Conservation (phyloP, 768 basidiomycete genomes). For the Dendrothele bispora region DNA sequence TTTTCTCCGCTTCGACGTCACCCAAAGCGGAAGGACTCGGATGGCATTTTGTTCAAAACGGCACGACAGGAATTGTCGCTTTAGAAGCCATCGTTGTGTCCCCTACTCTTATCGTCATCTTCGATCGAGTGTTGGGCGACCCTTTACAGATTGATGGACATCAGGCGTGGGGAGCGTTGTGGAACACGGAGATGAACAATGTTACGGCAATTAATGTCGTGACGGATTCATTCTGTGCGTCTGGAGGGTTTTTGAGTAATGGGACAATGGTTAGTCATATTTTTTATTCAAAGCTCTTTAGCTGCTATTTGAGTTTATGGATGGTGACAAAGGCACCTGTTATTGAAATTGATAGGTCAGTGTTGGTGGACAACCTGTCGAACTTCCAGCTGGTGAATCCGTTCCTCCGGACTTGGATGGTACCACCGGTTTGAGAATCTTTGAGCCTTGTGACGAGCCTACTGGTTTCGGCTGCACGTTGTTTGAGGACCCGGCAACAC, state of each 20-base stretch:
- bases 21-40: too few relatives aligned
- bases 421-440: slow-evolving; percentile 21
- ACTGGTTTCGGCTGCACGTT: slow-evolving; percentile 22
- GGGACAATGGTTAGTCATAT: slow-evolving; percentile 52
- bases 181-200: slow-evolving; percentile 45
- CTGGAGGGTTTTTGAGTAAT: slow-evolving; percentile 49
- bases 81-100: slow-evolving; percentile 23
- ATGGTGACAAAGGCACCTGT: too few relatives aligned
- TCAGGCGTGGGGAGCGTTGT: slow-evolving; percentile 52
- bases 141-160: slow-evolving; percentile 45
- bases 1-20: too few relatives aligned
- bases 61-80: slow-evolving; percentile 11
- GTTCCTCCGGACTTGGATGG: slow-evolving; percentile 30
- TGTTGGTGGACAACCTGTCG: slow-evolving; percentile 55
- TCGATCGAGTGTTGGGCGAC: slow-evolving; percentile 60
- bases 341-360: slow-evolving; percentile 21
- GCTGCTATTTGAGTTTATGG: too few relatives aligned
- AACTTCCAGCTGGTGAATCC: slow-evolving; percentile 30
- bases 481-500: slow-evolving; percentile 41
- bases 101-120: slow-evolving; percentile 30
- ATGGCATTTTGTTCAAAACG: slow-evolving; percentile 12
- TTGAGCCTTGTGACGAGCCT: slow-evolving; percentile 21
- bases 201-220: slow-evolving; percentile 53
- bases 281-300: too few relatives aligned
- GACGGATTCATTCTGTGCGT: slow-evolving; percentile 64